These are phyloP conservation scores for Lactarius sp. DNA, from an alignment of 768 basidiomycete genomes.

Conservation along the genomic window DNA sequence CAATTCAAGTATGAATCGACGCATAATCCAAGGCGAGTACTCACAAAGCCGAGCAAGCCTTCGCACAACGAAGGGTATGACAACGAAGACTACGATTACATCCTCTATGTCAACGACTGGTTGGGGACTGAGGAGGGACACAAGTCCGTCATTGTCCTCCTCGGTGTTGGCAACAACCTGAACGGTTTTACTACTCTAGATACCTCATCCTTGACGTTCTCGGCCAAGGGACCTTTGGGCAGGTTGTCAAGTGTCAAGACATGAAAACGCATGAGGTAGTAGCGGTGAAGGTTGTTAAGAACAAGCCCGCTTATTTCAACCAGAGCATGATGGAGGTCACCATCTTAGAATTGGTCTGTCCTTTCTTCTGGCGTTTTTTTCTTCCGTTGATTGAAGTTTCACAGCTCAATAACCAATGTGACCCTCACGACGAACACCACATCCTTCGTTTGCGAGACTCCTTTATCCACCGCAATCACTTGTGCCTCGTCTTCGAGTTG, in stretches of 20 bases:
- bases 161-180: slow-evolving; percentile 15
- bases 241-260: slow-evolving; percentile 99
- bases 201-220: slow-evolving; percentile 97
- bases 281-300: slow-evolving; percentile 99
- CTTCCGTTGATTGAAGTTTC: slow-evolving; percentile 1
- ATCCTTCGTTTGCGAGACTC: slow-evolving; percentile 92
- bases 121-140: slow-evolving; percentile 91
- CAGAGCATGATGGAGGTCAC: slow-evolving; percentile 99
- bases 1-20: slow-evolving; percentile 91
- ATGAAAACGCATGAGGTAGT: slow-evolving; percentile 99
- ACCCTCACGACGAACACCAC: slow-evolving; percentile 94
- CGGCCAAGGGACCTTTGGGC: slow-evolving; percentile 98
- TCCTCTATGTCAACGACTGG: slow-evolving; percentile 98
- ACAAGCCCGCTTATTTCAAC: slow-evolving; percentile 99
- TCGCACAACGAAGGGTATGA: slow-evolving; percentile 95
- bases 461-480: slow-evolving; percentile 93
- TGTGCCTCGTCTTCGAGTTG: slow-evolving; percentile 97
- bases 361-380: slow-evolving; percentile 11
- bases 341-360: slow-evolving; percentile 86
- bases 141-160: slow-evolving; percentile 56
- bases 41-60: slow-evolving; percentile 97
- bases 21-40: slow-evolving; percentile 91
- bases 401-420: slow-evolving; percentile 90
- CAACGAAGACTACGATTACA: slow-evolving; percentile 99
- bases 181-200: slow-evolving; percentile 38